phyloP scores from a whole-genome alignment of 2,329 filamentous ascomycete species.

The Colletotrichum sp. region DNA sequence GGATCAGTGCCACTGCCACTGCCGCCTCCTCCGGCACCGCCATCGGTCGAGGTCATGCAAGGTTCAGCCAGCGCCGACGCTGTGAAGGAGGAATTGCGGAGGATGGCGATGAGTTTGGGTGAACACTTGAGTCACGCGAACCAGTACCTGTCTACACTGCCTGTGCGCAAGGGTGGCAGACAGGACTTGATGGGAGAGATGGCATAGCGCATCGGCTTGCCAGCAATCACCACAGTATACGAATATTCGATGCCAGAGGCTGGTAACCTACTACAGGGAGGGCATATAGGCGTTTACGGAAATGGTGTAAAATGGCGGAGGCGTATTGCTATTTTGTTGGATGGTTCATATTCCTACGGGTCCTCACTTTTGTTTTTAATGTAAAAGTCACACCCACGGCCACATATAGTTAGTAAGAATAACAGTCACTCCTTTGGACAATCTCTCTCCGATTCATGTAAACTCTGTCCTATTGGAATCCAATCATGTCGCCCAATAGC shows the following conservation, averaged over 20 bases:
- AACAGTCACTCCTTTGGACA: neutral
- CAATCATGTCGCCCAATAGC: slow-evolving; percentile 73
- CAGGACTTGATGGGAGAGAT: slow-evolving; percentile 13
- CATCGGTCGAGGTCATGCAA: slow-evolving; percentile 58
- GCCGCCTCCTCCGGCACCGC: slow-evolving; percentile 48
- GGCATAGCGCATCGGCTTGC: neutral
- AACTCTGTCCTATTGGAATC: slow-evolving; percentile 16
- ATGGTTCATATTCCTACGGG: neutral
- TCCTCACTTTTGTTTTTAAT: neutral
- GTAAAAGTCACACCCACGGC: neutral
- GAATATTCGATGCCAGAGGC: neutral
- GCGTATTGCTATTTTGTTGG: neutral
- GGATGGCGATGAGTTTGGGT: slow-evolving; percentile 53
- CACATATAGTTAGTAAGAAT: neutral
- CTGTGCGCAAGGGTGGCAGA: slow-evolving; percentile 37
- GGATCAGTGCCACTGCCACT: slow-evolving; percentile 24
- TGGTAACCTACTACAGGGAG: neutral
- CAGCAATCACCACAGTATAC: neutral
- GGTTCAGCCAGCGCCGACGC: slow-evolving; percentile 56
- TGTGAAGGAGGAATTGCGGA: slow-evolving; percentile 55
- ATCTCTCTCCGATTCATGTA: neutral
- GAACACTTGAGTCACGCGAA: slow-evolving; percentile 55
- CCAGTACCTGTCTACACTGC: slow-evolving; percentile 46
- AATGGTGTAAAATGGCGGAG: neutral
- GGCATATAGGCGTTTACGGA: neutral